A percentile compares a stretch with the other conserved stretches of the same genome.
Evolutionary conservation across 768 basidiomycete genomes (phyloP).

Genomic region (Pulveroboletus sp.): DNA sequence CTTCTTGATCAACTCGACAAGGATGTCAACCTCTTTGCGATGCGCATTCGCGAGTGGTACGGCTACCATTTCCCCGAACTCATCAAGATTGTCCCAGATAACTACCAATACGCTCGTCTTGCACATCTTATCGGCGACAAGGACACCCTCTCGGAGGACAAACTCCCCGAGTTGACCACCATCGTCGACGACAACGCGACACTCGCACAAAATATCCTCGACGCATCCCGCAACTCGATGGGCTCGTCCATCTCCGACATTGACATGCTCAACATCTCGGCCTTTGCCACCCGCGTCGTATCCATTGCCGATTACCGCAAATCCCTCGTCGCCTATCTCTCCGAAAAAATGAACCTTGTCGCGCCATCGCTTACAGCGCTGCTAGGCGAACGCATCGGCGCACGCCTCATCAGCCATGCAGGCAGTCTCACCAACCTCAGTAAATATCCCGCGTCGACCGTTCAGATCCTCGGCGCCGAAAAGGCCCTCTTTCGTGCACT

Average conservation of each 20-base stretch:
- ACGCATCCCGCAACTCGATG: slow-evolving; percentile 93
- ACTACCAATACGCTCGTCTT: slow-evolving; percentile 86
- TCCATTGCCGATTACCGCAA: slow-evolving; percentile 94
- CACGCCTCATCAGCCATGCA: slow-evolving; percentile 91
- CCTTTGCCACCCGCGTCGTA: slow-evolving; percentile 87
- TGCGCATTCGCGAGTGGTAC: slow-evolving; percentile 99
- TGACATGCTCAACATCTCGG: slow-evolving; percentile 93
- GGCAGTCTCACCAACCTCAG: slow-evolving; percentile 94
- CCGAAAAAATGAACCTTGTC: slow-evolving; percentile 98
- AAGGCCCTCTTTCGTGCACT: slow-evolving; percentile 96
- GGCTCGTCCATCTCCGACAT: slow-evolving; percentile 87
- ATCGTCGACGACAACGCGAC: slow-evolving; percentile 83
- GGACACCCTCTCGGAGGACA: slow-evolving; percentile 73
- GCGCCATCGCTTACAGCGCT: slow-evolving; percentile 91
- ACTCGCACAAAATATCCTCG: slow-evolving; percentile 89
- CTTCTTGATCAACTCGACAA: slow-evolving; percentile 99
- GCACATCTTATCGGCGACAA: slow-evolving; percentile 90
- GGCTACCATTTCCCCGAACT: slow-evolving; percentile 99
- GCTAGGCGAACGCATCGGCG: slow-evolving; percentile 89
- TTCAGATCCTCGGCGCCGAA: slow-evolving; percentile 97
- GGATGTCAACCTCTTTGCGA: slow-evolving; percentile 97
- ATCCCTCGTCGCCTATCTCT: slow-evolving; percentile 78
- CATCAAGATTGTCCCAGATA: slow-evolving; percentile 89
- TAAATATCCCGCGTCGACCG: slow-evolving; percentile 98
- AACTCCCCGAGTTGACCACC: slow-evolving; percentile 72